Evolutionary conservation across 2,329 filamentous ascomycete species (phyloP).

Genomic region (Zymoseptoria crescenta): DNA sequence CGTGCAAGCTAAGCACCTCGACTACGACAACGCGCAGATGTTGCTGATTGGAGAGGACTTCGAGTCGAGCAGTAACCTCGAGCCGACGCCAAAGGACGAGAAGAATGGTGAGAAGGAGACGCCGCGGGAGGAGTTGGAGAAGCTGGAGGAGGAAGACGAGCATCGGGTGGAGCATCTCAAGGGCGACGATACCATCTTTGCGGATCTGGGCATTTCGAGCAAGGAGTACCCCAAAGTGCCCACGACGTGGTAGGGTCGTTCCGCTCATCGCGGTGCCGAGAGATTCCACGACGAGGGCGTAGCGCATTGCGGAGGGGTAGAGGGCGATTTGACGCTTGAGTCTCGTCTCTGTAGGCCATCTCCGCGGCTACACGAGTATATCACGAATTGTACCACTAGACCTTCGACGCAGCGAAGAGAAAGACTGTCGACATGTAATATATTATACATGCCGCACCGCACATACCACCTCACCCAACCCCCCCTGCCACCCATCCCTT

Average conservation of each 20-base stretch:
- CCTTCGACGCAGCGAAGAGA: no score
- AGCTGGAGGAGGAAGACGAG: slow-evolving; percentile 67
- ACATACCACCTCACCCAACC: no score
- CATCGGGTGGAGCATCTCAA: slow-evolving; percentile 54
- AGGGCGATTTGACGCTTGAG: no score
- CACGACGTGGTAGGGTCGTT: slow-evolving; percentile 48
- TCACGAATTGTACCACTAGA: no score
- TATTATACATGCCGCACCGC: no score
- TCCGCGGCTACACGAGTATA: no score
- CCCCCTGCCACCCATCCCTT: no score
- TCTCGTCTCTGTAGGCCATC: no score
- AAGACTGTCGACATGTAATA: no score
- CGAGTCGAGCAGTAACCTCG: slow-evolving; percentile 49
- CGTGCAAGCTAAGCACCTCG: slow-evolving; percentile 52
- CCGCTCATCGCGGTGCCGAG: background rate
- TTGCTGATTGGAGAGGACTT: slow-evolving; percentile 66
- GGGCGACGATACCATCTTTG: slow-evolving; percentile 53
- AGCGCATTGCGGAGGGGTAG: no score
- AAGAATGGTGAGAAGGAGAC: slow-evolving; percentile 50
- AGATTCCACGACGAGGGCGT: no score
- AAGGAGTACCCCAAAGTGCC: slow-evolving; percentile 58
- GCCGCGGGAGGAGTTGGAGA: slow-evolving; percentile 63
- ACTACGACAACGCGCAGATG: slow-evolving; percentile 68
- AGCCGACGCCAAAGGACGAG: slow-evolving; percentile 50
- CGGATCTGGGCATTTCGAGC: slow-evolving; percentile 51